Conservation (phyloP, 73 alveolate species). For the Loxodes magnus region DNA sequence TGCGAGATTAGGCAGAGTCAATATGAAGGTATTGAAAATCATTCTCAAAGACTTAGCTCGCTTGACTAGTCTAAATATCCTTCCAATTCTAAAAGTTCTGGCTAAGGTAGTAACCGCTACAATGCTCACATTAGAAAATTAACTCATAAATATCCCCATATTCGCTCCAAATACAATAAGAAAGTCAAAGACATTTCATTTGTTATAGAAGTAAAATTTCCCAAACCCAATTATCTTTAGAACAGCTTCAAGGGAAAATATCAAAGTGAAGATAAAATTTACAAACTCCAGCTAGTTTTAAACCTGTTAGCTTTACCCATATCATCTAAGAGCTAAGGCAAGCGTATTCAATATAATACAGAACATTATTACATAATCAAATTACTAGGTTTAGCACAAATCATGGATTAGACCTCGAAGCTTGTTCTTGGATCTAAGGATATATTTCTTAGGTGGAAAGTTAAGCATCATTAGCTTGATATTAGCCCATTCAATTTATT, state of each 20-base stretch:
- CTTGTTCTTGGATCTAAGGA: conserved; percentile 27
- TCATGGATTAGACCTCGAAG: conserved; percentile 57
- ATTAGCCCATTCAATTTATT: conserved; percentile 52
- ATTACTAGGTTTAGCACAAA: conserved; percentile 60
- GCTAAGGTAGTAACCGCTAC: conserved; percentile 64
- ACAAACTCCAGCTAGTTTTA: conserved; percentile 24
- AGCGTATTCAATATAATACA: conserved; percentile 49
- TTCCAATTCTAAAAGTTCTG: conserved; percentile 76
- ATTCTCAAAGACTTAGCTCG: conserved; percentile 62
- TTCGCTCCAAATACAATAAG: conserved; percentile 81
- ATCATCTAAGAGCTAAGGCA: conserved; percentile 69
- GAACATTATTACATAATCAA: conserved; percentile 49
- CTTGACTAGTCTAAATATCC: conserved; percentile 74
- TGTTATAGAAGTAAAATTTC: conserved; percentile 58
- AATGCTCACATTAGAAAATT: conserved; percentile 43
- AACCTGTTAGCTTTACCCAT: conserved; percentile 32
- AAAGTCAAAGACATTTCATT: conserved; percentile 88
- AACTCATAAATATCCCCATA: conserved; percentile 61
- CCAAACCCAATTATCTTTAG: conserved; percentile 81
- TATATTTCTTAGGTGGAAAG: conserved; percentile 39
- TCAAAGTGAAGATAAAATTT: conserved; percentile 62
- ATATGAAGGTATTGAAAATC: conserved; percentile 55
- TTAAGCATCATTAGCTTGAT: conserved; percentile 27
- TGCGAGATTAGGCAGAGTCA: conserved; percentile 74
- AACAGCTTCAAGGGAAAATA: conserved; percentile 69